Evolutionary conservation across 2,329 filamentous ascomycete genomes (phyloP), one percentile per base, ranked within the genome.

Genomic region (Stagonosporopsis chrysanthemi): DNA sequence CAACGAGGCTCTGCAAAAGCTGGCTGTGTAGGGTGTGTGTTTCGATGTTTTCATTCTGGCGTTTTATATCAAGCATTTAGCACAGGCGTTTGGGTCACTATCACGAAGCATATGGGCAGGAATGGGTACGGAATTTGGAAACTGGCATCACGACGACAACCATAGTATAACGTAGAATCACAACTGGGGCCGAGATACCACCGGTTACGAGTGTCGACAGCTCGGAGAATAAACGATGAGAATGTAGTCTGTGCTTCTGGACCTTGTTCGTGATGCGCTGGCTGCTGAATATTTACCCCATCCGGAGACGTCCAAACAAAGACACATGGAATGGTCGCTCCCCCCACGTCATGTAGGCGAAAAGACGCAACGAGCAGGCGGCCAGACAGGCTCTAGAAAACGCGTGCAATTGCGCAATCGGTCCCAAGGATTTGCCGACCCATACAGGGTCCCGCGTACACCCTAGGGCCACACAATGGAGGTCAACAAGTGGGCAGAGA

Each of bases 331-430:
- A 22, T 40, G 26, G 29, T 8, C 12, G 2, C 17, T 43, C 41
- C 54, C 54, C 46, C 48, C 47, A 52, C 54, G 54, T 56, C 54
- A 56, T 52, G 8, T 31, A 31, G 29, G 29, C 28, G 47, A 42
- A 45, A 51, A 23, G 7, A 23, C 15, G 39, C 44, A 44, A 44
- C 44, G 36, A 28, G 41, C 36, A 43, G 31, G 29, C 48, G 47
- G 48, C 38, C 31, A 52, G 61, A 54, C 48, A 31, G 54, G 52
- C 58, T 60, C 45, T 63, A 56, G 63, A 56, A 66, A 68, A 66
- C 69, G 63, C 71, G 72, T 72, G 71, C 70, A 66, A 75, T 75
- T 70, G 71, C 73, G 73, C 72, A 71, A 75, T 75, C 71, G 70
- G 60, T 56, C 63, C 70, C 69, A 71, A 74, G 65, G 62, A 69